These are phyloP conservation scores for Parathielavia appendiculata DNA, from an alignment of 495 filamentous ascomycete genomes.

Conservation along the genomic window DNA sequence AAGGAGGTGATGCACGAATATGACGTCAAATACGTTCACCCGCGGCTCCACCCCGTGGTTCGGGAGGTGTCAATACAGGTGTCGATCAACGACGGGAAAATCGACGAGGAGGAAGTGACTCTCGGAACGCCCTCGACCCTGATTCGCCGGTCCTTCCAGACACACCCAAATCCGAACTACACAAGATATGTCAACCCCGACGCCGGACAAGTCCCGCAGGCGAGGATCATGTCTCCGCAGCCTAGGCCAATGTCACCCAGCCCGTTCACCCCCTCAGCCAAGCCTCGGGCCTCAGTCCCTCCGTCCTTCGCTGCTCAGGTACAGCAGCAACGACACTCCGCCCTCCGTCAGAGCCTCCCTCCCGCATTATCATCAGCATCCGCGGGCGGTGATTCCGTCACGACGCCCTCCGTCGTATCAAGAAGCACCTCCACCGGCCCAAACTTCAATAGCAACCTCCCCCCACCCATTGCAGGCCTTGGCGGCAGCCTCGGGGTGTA, in stretches of 20 bases:
- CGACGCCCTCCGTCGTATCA: not conserved
- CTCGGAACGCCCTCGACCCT: constrained; percentile 72
- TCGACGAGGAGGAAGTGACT: constrained; percentile 54
- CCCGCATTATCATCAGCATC: not conserved
- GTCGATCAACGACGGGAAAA: constrained; percentile 39
- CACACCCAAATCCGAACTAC: constrained; percentile 86
- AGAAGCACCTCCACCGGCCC: constrained; percentile 7
- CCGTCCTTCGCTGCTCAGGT: constrained; percentile 12
- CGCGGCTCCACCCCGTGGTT: constrained; percentile 71
- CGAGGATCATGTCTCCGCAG: constrained; percentile 24
- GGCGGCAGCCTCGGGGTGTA: constrained; percentile 79
- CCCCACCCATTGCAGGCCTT: constrained; percentile 17
- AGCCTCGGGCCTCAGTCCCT: constrained; percentile 9
- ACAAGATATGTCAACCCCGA: constrained; percentile 72
- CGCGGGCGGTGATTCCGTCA: not conserved
- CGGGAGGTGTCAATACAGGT: constrained; percentile 82
- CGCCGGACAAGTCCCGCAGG: constrained; percentile 20
- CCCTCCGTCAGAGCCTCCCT: constrained; percentile 18
- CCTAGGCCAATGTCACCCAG: constrained; percentile 22
- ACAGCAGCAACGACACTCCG: constrained; percentile 19
- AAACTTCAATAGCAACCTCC: constrained; percentile 6
- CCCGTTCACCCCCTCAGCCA: constrained; percentile 32
- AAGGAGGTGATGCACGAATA: constrained; percentile 94
- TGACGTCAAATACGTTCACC: constrained; percentile 91
- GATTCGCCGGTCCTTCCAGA: constrained; percentile 75